Base-by-base conservation (phyloP, 371 early-diverging fungal species). In the Choanephora cucurbitarum region DNA sequence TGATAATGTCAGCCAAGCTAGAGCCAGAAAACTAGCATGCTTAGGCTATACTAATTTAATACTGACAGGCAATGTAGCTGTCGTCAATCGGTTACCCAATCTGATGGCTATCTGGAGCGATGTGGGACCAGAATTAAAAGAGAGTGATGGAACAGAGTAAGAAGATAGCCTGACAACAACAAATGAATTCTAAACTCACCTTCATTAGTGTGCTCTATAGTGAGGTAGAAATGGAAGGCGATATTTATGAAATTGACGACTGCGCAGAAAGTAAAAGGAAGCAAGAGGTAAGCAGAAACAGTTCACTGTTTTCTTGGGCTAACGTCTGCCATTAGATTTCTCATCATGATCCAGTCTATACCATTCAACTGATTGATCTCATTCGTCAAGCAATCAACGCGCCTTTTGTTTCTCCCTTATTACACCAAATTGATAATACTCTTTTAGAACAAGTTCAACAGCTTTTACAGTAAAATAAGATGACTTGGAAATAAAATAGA, bases 1-100 rank as follows among this genome's bases (percentile, higher is more conserved):
- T 74, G 93, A 92, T 58, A 84, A 83, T 44, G 75, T 91, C 31
- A 84, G 88, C 1, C 88, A 91, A 55, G 75, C 86, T 28, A 85
- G 86, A 56, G 77, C 85, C 49, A 77, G 90, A 28, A 91, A 91
- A 63, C 70, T 92, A 48, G 80, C 81, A 37, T 88, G 88, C 7
- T 76, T 92, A 72, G 91, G 83, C 0, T 73, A 86, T 51, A 83
- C 86, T 8, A 75, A 74, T 33, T 69, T 91, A 47, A 71, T 89
- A 10, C 58, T 77, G 10, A 85, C 87, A 4, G 72, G 74, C 0
- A 63, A 86, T 48, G 70, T 80, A 1, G 39, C 66, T 0, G 68
- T 87, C 3, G 44, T 85, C 11, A 57, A 67, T 8, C 58, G 70
- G 18, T 52, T 88, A 31, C 70, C 79, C 5, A 71, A 72, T 28